A percentile compares a stretch with the other conserved stretches of the same genome.
These are phyloP conservation scores for Lavandula angustifolia DNA, from an alignment of 257 asterid genomes.

Conservation along the genomic window DNA sequence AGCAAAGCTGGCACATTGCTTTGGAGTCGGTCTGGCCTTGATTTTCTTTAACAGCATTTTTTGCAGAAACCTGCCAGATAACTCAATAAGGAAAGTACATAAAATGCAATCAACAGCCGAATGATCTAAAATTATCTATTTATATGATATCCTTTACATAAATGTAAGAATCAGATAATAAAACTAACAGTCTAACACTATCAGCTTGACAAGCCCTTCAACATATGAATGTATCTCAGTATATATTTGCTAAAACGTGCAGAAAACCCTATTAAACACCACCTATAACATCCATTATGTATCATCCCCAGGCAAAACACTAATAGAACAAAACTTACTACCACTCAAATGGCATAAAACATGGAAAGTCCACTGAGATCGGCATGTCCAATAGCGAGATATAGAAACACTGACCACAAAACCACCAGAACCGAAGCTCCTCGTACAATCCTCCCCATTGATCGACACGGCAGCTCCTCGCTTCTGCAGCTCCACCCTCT, in stretches of 20 bases:
- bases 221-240: slow-evolving; percentile 14
- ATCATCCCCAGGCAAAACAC: neutral
- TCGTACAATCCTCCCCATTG: slow-evolving; percentile 60
- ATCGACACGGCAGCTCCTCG: slow-evolving; percentile 69
- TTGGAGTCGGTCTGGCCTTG: slow-evolving; percentile 58
- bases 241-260: slow-evolving; percentile 18
- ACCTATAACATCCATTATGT: neutral
- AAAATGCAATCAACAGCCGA: slow-evolving; percentile 19
- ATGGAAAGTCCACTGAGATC: neutral
- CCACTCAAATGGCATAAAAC: neutral
- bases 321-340: neutral
- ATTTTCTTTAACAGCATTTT: slow-evolving; percentile 61
- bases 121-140: slow-evolving; percentile 5
- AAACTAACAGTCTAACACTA: slow-evolving; percentile 20
- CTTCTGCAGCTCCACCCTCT: slow-evolving; percentile 56
- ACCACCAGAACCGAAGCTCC: slow-evolving; percentile 73
- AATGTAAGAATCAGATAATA: neutral
- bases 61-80: slow-evolving; percentile 43
- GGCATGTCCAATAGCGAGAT: neutral
- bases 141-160: neutral
- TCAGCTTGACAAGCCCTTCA: neutral
- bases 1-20: slow-evolving; percentile 78
- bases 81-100: slow-evolving; percentile 14
- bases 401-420: slow-evolving; percentile 50
- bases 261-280: neutral